Percentiles rank a stretch among this genome's conserved stretches.
Conservation (phyloP, 2,329 filamentous ascomycete species). For the Stachybotrys elegans region DNA sequence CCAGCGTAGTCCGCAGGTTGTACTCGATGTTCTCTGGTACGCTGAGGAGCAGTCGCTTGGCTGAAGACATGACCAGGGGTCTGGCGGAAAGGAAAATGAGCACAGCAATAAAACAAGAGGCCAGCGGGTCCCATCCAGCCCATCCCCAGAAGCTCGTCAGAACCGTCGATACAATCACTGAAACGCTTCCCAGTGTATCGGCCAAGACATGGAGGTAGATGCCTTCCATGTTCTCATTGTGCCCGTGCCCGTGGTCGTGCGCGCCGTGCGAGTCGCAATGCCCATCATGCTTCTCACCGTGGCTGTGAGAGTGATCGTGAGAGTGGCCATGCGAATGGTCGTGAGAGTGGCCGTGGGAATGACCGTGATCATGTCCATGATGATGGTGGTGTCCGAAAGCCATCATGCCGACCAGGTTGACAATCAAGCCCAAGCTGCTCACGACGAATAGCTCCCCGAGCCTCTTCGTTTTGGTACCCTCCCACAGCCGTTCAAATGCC, state of each 20-base stretch:
- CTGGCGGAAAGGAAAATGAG: constrained; percentile 91
- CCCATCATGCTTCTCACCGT: constrained; percentile 30
- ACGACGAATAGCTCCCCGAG: constrained; percentile 85
- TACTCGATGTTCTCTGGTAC: constrained; percentile 85
- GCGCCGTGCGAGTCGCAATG: constrained; percentile 35
- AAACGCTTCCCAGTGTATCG: constrained; percentile 89
- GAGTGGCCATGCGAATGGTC: constrained; percentile 33
- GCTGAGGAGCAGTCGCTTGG: constrained; percentile 75
- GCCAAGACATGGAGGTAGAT: constrained; percentile 95
- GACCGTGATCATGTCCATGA: constrained; percentile 36
- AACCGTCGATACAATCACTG: constrained; percentile 87
- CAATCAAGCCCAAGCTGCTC: constrained; percentile 76
- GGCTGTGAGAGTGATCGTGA: constrained; percentile 34
- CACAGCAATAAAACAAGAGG: constrained; percentile 87
- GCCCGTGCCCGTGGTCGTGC: constrained; percentile 34
- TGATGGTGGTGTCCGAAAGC: constrained; percentile 70
- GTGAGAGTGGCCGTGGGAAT: constrained; percentile 21
- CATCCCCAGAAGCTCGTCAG: constrained; percentile 84
- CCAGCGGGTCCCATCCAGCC: constrained; percentile 91
- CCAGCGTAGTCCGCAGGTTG: constrained; percentile 76
- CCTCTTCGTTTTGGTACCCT: constrained; percentile 77
- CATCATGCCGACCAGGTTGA: constrained; percentile 89
- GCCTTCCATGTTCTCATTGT: constrained; percentile 94
- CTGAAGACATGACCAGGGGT: constrained; percentile 80
- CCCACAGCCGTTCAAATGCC: constrained; percentile 79